Conservation (phyloP, 208 protist species). For the Wallacemonas rigidus region DNA sequence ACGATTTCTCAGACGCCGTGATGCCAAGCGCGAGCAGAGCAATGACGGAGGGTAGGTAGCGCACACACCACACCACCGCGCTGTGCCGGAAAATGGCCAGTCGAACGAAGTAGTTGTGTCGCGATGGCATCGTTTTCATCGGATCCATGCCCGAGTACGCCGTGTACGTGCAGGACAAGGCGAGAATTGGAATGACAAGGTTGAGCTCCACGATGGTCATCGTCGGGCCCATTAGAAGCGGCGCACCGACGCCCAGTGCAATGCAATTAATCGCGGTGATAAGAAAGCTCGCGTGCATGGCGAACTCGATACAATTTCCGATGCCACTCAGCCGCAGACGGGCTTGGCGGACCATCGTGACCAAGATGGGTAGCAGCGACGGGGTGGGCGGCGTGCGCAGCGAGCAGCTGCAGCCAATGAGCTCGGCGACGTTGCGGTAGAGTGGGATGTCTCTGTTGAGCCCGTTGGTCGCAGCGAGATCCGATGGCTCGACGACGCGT, state of each 20-base stretch:
- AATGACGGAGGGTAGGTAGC: constrained; percentile 70
- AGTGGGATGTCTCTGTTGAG: constrained; percentile 76
- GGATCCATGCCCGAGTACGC: constrained; percentile 77
- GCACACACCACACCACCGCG: constrained; percentile 74
- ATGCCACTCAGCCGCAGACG: constrained; percentile 83
- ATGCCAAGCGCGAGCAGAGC: constrained; percentile 72
- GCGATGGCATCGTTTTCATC: constrained; percentile 84
- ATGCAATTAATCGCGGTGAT: constrained; percentile 70
- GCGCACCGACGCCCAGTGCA: constrained; percentile 51
- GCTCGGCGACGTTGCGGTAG: constrained; percentile 85
- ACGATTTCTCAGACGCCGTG: constrained; percentile 49
- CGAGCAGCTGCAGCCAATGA: constrained; percentile 82
- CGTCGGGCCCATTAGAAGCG: constrained; percentile 70
- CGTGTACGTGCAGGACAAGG: constrained; percentile 83
- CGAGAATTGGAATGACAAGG: constrained; percentile 79
- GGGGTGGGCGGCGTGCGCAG: constrained; percentile 72
- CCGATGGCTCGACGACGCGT: constrained; percentile 72
- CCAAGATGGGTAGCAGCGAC: constrained; percentile 81
- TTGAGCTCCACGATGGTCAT: constrained; percentile 83
- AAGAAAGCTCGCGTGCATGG: constrained; percentile 81
- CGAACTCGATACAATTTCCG: constrained; percentile 82
- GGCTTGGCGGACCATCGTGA: constrained; percentile 81
- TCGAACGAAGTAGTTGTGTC: constrained; percentile 87
- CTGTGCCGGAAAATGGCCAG: constrained; percentile 82
- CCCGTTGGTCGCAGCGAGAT: constrained; percentile 53